Evolutionary conservation across 1,284 basidiomycete genomes (phyloP), one percentile per base, ranked within the genome.

Genomic region (Albatrellus sp.): DNA sequence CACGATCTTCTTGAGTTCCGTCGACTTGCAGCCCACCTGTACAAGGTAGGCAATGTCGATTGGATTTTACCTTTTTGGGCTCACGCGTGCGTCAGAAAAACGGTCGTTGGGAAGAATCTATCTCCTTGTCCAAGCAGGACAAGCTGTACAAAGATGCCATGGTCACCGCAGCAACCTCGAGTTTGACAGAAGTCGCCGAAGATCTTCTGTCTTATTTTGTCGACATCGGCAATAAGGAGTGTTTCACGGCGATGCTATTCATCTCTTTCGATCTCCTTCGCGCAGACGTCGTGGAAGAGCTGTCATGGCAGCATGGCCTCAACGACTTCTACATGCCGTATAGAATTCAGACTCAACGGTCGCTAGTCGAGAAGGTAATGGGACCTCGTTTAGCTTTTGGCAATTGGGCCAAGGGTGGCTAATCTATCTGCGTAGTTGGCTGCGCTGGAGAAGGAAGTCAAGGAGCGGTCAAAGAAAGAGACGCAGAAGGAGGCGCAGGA

Each of bases 271-370:
- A 98, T 63, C 71, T 97, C 11, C 67, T 98, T 44, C 78, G 89
- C 35, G 76, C 90, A 1, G 96, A 98, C 61, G 68, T 93, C 47
- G 90, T 97, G 30, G 88, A 93, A 64, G 94, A 98, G 64, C 67
- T 96, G 34, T 89, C 87, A 51, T 98, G 96, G 96, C 82, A 90
- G 59, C 84, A 96, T 54, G 93, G 83, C 12, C 71, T 98, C 42
- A 88, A 88, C 58, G 96, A 98, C 65, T 97, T 94, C 68, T 88
- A 87, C 57, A 93, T 91, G 86, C 93, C 93, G 0, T 98, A 88
- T 64, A 81, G 79, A 57, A 84, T 98, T 44, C 92, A 97, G 65
- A 74, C 77, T 42, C 82, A 90, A 59, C 77, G 89, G 46, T 75
- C 80, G 28, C 66, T 81, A 56, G 70, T 79, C 11, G 80, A 82